A percentile compares a stretch with the other conserved stretches of the same genome.
Evolutionary conservation across 2,329 filamentous ascomycete species (phyloP).

Genomic region (Alternaria sp.): DNA sequence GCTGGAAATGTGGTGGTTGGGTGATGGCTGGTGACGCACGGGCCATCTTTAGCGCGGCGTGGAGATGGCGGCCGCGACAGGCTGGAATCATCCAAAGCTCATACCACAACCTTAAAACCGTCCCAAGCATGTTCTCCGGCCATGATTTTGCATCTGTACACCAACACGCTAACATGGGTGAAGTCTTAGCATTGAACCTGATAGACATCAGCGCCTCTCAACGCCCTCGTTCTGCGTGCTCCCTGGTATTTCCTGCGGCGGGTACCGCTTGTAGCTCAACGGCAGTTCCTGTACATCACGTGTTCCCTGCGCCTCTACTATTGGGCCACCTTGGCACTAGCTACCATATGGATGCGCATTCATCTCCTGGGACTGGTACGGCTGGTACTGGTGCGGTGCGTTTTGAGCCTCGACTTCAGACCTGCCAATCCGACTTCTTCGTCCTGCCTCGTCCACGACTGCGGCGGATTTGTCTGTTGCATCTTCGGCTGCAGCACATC

Average conservation of each 20-base stretch:
- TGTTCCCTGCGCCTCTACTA: slow-evolving; percentile 4
- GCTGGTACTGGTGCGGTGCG: not conserved
- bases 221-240: not conserved
- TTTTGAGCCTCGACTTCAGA: slow-evolving; percentile 7
- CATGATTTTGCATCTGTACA: not conserved
- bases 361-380: slow-evolving; percentile 10
- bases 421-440: slow-evolving; percentile 7
- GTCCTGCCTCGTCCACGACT: not conserved
- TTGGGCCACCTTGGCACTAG: not conserved
- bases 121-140: not conserved
- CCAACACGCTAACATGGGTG: not conserved
- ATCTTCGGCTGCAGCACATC: not conserved
- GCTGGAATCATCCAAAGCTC: slow-evolving; percentile 10
- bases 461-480: not conserved
- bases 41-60: slow-evolving; percentile 1
- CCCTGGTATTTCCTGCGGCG: slow-evolving; percentile 5
- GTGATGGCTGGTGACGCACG: slow-evolving; percentile 36
- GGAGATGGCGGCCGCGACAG: not conserved
- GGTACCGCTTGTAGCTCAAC: not conserved
- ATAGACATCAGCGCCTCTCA: not conserved
- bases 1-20: slow-evolving; percentile 45
- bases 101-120: slow-evolving; percentile 5
- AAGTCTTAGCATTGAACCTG: not conserved
- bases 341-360: not conserved
- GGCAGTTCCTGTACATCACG: slow-evolving; percentile 14